Base-by-base conservation (phyloP, 306 rosid genomes). In the Oemleria cerasiformis region DNA sequence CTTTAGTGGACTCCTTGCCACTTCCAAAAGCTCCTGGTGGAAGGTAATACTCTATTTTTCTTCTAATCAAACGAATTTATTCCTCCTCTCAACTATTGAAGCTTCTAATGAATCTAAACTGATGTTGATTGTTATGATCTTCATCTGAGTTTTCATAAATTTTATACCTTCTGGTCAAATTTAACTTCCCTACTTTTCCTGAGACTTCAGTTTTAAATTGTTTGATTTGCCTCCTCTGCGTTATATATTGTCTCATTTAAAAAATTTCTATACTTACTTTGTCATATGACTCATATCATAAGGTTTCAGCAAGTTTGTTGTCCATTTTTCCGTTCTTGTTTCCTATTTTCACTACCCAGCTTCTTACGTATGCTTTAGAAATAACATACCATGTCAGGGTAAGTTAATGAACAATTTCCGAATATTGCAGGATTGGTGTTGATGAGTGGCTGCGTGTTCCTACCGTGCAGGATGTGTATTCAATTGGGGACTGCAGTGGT, bases 1-100 rank as follows among this genome's bases (percentile, higher is more conserved):
- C 92, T 56, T 48, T 94, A 69, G 72, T 89, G 63, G 81, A 66
- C 8, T 77, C 92, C 12, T 38, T 88, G 69, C 86, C 85, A 53
- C 82, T 95, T 59, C 90, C 99, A 15, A 95, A 95, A 82, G 77
- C 99, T 84, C 92, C 96, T 10, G 99, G 96, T 81, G 99, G 99
- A 83, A 88, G 99, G 99, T 88, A 47, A 61, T 73, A 20, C 49
- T 25, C 25, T 43, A 30, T 8, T 30, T 41, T 62, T 39, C 20
- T 51, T 34, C 48, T 58, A 38, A 19, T 53, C 4, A 50, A 25
- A 8, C 34, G 25, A 63, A 25, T 61, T 12, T 67, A 8, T 66
- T 30, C 43, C 16, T 47, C 42, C 23, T 63, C 66, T 63, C 12
- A 61, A 61, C 14, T 12, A 61, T 44, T 16, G 23, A 19, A 61